These are phyloP conservation scores for Macadamia integrifolia DNA, from an alignment of 164 flowering plant species.

Conservation along the genomic window DNA sequence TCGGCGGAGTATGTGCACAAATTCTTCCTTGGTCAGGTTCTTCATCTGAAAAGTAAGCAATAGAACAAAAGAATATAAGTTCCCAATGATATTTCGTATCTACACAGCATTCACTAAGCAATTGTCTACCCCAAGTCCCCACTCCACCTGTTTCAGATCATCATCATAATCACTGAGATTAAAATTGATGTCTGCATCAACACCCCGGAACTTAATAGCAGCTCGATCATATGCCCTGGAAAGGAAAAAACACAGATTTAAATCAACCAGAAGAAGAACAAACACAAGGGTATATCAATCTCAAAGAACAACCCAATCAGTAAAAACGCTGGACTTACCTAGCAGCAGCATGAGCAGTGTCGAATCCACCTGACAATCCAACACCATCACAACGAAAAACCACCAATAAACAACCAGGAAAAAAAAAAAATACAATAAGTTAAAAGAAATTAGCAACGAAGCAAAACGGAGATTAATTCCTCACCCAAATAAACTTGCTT, in stretches of 20 bases:
- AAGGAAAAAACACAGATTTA: not conserved
- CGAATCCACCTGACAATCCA: constrained; percentile 61
- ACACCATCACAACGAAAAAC: constrained; percentile 5
- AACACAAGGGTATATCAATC: not conserved
- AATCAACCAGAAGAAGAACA: not conserved
- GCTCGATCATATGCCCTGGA: constrained; percentile 93
- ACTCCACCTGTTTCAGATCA: constrained; percentile 66
- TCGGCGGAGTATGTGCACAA: constrained; percentile 81
- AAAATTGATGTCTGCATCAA: constrained; percentile 90
- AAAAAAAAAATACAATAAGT: not conserved
- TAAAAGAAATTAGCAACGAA: not conserved
- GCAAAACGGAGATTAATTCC: constrained; percentile 5
- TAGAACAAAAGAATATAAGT: not conserved
- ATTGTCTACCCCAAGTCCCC: not conserved
- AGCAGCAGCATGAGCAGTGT: constrained; percentile 85
- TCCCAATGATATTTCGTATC: not conserved
- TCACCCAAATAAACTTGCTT: constrained; percentile 83
- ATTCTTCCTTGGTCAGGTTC: constrained; percentile 77
- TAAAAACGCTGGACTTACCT: constrained; percentile 30
- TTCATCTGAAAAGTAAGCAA: constrained; percentile 42
- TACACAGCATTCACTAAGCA: not conserved
- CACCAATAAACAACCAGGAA: not conserved
- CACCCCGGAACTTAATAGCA: constrained; percentile 85
- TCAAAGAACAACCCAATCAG: no score
- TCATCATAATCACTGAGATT: constrained; percentile 67